Base-by-base conservation (phyloP, 163 green algal genomes). In the Picocystis sp. region DNA sequence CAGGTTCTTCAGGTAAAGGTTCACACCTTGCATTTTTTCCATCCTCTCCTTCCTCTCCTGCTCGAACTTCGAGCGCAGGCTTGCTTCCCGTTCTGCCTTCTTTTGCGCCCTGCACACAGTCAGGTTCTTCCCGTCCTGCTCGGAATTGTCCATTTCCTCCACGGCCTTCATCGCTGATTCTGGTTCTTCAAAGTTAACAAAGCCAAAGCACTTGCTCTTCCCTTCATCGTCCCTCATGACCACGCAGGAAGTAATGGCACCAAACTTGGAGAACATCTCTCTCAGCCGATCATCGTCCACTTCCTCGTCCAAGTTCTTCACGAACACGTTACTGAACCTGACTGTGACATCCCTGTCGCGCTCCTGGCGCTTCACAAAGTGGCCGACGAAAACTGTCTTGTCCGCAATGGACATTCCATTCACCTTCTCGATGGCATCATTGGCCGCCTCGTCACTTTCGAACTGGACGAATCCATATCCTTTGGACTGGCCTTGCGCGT, bases 1-100 rank as follows among this genome's bases (percentile, higher is more conserved):
- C 47, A 98, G 70, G 73, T 97, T 96, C 73, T 96, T 96, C 38
- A 98, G 69, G 66, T 96, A 98, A 53, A 98, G 72, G 74, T 98
- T 98, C 21, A 25, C 65, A 22, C 83, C 83, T 61, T 84, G 76
- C 66, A 86, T 92, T 73, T 93, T 92, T 23, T 80, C 70, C 22
- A 86, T 74, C 33, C 83, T 70, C 77, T 97, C 82, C 41, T 64
- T 35, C 19, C 77, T 64, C 33, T 81, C 61, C 47, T 87, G 72
- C 44, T 82, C 76, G 45, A 84, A 69, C 58, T 81, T 77, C 22
- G 59, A 47, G 17, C 72, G 71, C 46, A 92, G 67, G 62, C 77
- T 64, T 19, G 66, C 63, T 60, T 93, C 76, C 42, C 89, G 75
- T 80, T 97, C 89, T 1, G 76, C 73, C 77, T 97, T 97, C 77